Evolutionary conservation across 257 asterid species (phyloP).

Genomic region (Euphrasia confusa): DNA sequence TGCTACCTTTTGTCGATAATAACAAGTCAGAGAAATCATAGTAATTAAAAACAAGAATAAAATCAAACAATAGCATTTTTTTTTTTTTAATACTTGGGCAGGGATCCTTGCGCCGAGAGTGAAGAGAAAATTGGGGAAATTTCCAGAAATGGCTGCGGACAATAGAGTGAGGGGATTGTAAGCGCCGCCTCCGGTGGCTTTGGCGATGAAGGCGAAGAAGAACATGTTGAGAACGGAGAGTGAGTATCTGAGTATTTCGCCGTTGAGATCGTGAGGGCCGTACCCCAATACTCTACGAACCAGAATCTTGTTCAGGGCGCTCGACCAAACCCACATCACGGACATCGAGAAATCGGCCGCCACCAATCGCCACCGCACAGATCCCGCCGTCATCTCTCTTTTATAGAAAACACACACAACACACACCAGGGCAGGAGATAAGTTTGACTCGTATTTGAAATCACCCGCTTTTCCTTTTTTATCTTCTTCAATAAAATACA

Average conservation of each 20-base stretch:
- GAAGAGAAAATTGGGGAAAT: slow-evolving; percentile 45
- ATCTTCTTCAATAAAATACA: no score
- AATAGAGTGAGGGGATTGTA: slow-evolving; percentile 77
- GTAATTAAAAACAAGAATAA: no score
- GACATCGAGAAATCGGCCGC: slow-evolving; percentile 44
- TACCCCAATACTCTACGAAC: slow-evolving; percentile 46
- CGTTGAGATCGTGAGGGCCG: slow-evolving; percentile 42
- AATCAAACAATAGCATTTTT: no score
- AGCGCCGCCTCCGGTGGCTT: slow-evolving; percentile 56
- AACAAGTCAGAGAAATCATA: not conserved
- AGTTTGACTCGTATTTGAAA: no score
- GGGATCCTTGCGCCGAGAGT: slow-evolving; percentile 43
- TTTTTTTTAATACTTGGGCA: slow-evolving; percentile 26
- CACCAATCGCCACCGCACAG: slow-evolving; percentile 22
- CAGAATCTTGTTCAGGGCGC: slow-evolving; percentile 56
- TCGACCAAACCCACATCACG: slow-evolving; percentile 82
- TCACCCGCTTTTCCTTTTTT: no score
- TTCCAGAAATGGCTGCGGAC: slow-evolving; percentile 63
- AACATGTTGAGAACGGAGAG: slow-evolving; percentile 52
- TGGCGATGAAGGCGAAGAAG: slow-evolving; percentile 51
- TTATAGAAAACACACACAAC: not conserved
- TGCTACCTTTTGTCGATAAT: slow-evolving; percentile 39
- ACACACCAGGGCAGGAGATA: no score
- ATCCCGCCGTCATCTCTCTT: not conserved
- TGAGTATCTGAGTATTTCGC: slow-evolving; percentile 37